A percentile compares a stretch with the other conserved stretches of the same genome.
Conservation (phyloP, 2,329 filamentous ascomycete genomes). For the Fusarium zealandicum region DNA sequence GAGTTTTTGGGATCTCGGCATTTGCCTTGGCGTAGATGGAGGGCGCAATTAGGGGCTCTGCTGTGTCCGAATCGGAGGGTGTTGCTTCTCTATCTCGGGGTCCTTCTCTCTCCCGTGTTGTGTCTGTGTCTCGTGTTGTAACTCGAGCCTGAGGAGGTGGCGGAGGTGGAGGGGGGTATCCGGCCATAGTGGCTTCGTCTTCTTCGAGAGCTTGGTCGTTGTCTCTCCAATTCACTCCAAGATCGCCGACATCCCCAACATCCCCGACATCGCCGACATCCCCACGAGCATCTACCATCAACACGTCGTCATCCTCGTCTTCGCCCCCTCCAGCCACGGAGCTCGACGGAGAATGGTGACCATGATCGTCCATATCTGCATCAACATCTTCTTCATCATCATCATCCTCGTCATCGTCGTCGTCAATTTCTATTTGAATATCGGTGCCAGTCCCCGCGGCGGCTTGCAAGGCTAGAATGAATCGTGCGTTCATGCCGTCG, state of each 20-base stretch:
- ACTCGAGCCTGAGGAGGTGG: slow-evolving; percentile 63
- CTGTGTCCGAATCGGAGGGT: slow-evolving; percentile 75
- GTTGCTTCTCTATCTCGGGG: slow-evolving; percentile 67
- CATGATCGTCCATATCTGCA: slow-evolving; percentile 52
- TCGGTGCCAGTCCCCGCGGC: slow-evolving; percentile 42
- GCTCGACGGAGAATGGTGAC: slow-evolving; percentile 45
- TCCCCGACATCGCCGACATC: slow-evolving; percentile 49
- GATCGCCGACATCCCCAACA: slow-evolving; percentile 5
- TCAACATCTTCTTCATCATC: slow-evolving; percentile 51
- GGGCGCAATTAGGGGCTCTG: slow-evolving; percentile 68
- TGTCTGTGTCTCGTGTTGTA: slow-evolving; percentile 61
- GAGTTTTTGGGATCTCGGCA: slow-evolving; percentile 82
- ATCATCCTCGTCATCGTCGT: slow-evolving; percentile 44
- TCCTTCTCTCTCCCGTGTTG: slow-evolving; percentile 53
- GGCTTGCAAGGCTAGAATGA: slow-evolving; percentile 49
- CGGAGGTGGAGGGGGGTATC: slow-evolving; percentile 70
- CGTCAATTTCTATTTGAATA: slow-evolving; percentile 42
- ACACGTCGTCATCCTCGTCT: slow-evolving; percentile 63
- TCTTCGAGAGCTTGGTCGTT: slow-evolving; percentile 74
- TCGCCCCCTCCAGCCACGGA: slow-evolving; percentile 51
- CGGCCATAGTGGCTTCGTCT: slow-evolving; percentile 79
- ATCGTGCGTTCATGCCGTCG: slow-evolving; percentile 47
- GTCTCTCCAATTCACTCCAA: slow-evolving; percentile 59
- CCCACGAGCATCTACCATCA: slow-evolving; percentile 62
- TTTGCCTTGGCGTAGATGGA: slow-evolving; percentile 69